These are phyloP conservation scores for Xylariaceae sp. DNA, from an alignment of 2,329 filamentous ascomycete genomes.

Conservation along the genomic window DNA sequence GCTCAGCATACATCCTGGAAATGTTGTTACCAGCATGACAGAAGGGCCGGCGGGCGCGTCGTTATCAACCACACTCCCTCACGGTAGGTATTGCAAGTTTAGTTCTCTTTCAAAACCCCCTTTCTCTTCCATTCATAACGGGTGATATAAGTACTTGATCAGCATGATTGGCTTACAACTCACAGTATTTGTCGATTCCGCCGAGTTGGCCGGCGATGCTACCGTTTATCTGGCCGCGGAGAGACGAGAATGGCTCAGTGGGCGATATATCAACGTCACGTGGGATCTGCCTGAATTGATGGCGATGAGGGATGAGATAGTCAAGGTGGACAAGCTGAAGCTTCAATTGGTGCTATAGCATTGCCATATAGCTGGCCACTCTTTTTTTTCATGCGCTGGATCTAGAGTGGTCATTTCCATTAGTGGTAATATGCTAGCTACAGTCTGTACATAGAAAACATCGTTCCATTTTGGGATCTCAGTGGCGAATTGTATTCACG, in stretches of 20 bases:
- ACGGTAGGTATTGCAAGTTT: constrained; percentile 13
- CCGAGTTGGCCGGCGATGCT: constrained; percentile 28
- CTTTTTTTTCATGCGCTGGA: not conserved
- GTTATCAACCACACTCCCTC: not conserved
- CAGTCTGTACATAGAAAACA: not conserved
- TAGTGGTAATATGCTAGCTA: not conserved
- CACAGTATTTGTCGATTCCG: constrained; percentile 25
- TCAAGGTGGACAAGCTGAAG: constrained; percentile 28
- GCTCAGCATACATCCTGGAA: constrained; percentile 40
- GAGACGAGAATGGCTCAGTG: constrained; percentile 30
- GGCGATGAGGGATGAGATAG: constrained; percentile 28
- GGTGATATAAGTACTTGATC: not conserved
- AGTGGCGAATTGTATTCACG: no score
- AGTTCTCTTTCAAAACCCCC: not conserved
- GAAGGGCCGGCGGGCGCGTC: not conserved
- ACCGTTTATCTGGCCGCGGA: constrained; percentile 29
- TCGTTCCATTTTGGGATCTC: no score
- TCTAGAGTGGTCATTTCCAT: not conserved
- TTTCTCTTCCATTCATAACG: no score
- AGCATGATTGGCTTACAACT: not conserved
- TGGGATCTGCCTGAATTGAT: constrained; percentile 37
- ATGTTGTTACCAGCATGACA: constrained; percentile 34
- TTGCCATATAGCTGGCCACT: not conserved
- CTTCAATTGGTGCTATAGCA: constrained; percentile 24
- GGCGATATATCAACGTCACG: constrained; percentile 36